These are phyloP conservation scores for Cryptococcus sp. DNA, from an alignment of 1,284 basidiomycete genomes.

Conservation along the genomic window DNA sequence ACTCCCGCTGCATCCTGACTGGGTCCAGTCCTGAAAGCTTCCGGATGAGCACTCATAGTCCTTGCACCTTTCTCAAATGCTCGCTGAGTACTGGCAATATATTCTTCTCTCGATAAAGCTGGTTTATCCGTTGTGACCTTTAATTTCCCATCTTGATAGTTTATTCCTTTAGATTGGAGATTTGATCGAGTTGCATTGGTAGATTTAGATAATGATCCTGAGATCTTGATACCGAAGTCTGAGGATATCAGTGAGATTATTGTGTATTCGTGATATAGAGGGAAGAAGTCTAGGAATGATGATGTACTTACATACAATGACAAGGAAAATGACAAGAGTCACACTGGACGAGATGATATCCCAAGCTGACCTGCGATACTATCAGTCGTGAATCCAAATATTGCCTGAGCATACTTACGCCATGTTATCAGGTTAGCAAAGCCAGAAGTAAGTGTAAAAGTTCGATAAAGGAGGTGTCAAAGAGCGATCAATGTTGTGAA, in stretches of 20 bases:
- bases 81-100: slow-evolving; percentile 27
- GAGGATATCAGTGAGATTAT: not conserved
- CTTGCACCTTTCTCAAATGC: slow-evolving; percentile 33
- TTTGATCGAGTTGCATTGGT: slow-evolving; percentile 8
- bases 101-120: slow-evolving; percentile 27
- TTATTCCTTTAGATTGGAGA: slow-evolving; percentile 18
- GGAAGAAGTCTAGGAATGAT: not conserved
- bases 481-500: no score
- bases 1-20: slow-evolving; percentile 5
- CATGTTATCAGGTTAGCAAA: not conserved
- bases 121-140: slow-evolving; percentile 27
- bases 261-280: not conserved
- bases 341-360: slow-evolving; percentile 30
- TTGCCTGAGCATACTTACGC: not conserved
- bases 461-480: no score
- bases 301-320: slow-evolving; percentile 32
- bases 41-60: slow-evolving; percentile 22
- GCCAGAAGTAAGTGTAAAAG: no score
- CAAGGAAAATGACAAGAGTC: slow-evolving; percentile 31
- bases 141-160: slow-evolving; percentile 20
- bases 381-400: not conserved
- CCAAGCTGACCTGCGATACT: slow-evolving; percentile 20
- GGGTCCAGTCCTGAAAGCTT: slow-evolving; percentile 22
- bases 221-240: slow-evolving; percentile 18
- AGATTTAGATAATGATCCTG: slow-evolving; percentile 9